phyloP scores from a whole-genome alignment of 1,139 yeast species.

The Debaryomycetaceae sp. region DNA sequence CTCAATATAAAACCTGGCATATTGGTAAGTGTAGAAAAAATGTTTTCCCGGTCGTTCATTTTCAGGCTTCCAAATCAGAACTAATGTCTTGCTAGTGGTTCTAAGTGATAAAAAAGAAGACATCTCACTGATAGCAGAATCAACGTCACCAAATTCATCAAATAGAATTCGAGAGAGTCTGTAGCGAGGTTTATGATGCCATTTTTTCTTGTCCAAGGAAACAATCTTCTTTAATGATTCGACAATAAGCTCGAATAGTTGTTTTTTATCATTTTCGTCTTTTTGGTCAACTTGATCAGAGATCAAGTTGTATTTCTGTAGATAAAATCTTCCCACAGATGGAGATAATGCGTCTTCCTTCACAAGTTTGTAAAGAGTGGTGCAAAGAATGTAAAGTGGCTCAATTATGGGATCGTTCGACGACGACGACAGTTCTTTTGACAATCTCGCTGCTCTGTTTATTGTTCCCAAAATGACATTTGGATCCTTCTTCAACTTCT shows the following conservation, averaged over 20 bases:
- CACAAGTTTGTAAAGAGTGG: slow-evolving; percentile 57
- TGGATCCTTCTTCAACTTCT: slow-evolving; percentile 38
- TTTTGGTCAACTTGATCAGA: slow-evolving; percentile 2
- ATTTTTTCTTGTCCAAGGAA: slow-evolving; percentile 69
- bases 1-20: slow-evolving; percentile 60
- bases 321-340: slow-evolving; percentile 37
- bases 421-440: slow-evolving; percentile 35
- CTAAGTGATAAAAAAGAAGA: slow-evolving; percentile 60
- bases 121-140: slow-evolving; percentile 64
- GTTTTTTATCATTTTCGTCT: slow-evolving; percentile 15
- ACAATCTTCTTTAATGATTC: slow-evolving; percentile 35
- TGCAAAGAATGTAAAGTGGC: slow-evolving; percentile 67
- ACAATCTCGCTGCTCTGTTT: slow-evolving; percentile 36
- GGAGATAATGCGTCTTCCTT: slow-evolving; percentile 29
- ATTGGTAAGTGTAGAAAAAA: slow-evolving; percentile 71
- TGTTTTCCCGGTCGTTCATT: slow-evolving; percentile 91
- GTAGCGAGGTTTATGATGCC: slow-evolving; percentile 88
- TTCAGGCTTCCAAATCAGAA: slow-evolving; percentile 93
- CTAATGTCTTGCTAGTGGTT: slow-evolving; percentile 65
- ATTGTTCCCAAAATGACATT: slow-evolving; percentile 35
- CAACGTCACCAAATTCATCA: slow-evolving; percentile 50
- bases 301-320: slow-evolving; percentile 22
- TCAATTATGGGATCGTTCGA: slow-evolving; percentile 61
- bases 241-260: slow-evolving; percentile 22
- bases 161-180: slow-evolving; percentile 63